These are phyloP conservation scores for Tricholoma terreum DNA, from an alignment of 768 basidiomycete genomes.

Conservation along the genomic window DNA sequence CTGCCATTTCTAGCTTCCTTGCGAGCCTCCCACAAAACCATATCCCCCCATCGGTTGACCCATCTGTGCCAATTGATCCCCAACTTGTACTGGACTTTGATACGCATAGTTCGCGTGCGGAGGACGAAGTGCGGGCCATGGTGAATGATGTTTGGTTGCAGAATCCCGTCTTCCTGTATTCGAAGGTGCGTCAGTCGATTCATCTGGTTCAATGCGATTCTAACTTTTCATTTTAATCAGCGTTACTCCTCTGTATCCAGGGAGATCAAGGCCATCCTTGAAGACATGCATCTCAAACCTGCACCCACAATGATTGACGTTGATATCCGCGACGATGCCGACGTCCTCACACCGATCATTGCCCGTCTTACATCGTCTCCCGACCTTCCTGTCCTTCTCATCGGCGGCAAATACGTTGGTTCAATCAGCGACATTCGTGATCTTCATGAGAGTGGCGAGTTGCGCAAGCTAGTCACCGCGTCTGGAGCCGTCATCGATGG, in stretches of 20 bases:
- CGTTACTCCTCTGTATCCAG: conserved; percentile 61
- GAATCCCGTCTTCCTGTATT: conserved; percentile 73
- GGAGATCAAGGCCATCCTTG: conserved; percentile 61
- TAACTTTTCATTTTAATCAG: conserved; percentile 33
- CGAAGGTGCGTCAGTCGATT: conserved; percentile 47
- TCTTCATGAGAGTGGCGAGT: conserved; percentile 47
- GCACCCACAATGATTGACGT: conserved; percentile 67
- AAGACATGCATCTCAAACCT: conserved; percentile 55
- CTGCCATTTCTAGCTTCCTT: conserved; percentile 71
- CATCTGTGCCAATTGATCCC: conserved; percentile 66
- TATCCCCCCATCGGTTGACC: conserved; percentile 65
- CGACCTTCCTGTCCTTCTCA: conserved; percentile 63
- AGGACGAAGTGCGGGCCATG: conserved; percentile 56
- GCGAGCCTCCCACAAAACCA: conserved; percentile 73
- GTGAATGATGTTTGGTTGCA: conserved; percentile 66
- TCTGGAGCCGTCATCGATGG: conserved; percentile 59
- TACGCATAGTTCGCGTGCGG: conserved; percentile 58
- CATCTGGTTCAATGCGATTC: conserved; percentile 3
- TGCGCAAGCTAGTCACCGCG: conserved; percentile 45
- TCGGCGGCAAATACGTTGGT: conserved; percentile 62
- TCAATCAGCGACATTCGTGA: conserved; percentile 49
- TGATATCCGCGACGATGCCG: conserved; percentile 68
- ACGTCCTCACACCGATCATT: conserved; percentile 60
- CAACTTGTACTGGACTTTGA: conserved; percentile 83
- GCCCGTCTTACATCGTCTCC: conserved; percentile 51